Evolutionary conservation across 768 basidiomycete genomes (phyloP).

Genomic region (Boletellus emodensis): DNA sequence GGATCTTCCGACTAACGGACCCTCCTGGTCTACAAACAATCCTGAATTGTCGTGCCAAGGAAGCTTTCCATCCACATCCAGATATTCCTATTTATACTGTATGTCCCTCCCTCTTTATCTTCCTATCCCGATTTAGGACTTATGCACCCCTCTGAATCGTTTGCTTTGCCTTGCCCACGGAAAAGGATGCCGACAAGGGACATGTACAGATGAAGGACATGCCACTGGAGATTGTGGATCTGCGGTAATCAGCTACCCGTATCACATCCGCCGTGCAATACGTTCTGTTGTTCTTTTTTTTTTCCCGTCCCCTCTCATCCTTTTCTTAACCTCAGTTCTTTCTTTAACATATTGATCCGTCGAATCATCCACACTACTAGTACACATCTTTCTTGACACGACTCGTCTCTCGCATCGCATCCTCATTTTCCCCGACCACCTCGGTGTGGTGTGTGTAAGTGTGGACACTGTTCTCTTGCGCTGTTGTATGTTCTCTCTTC

Average conservation of each 20-base stretch:
- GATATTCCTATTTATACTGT: conserved; percentile 86
- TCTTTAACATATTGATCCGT: too few relatives aligned
- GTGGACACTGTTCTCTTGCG: too few relatives aligned
- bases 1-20: conserved; percentile 86
- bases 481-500: too few relatives aligned
- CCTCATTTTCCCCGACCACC: too few relatives aligned
- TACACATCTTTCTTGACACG: too few relatives aligned
- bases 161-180: neutral
- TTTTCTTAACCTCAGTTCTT: neutral
- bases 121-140: neutral
- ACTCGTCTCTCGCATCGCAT: too few relatives aligned
- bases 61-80: conserved; percentile 84
- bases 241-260: conserved; percentile 40
- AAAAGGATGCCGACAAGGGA: conserved; percentile 77
- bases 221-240: conserved; percentile 78
- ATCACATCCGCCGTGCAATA: neutral
- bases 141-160: neutral
- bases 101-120: conserved; percentile 24
- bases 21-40: conserved; percentile 78
- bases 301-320: neutral
- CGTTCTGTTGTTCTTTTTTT: too few relatives aligned
- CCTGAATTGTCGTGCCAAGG: conserved; percentile 59
- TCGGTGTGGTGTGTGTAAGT: too few relatives aligned
- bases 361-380: too few relatives aligned
- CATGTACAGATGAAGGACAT: conserved; percentile 78